A percentile compares a stretch with the other conserved stretches of the same genome.
Conservation (phyloP, 192 early-diverging fungal species). For the Linnemannia exigua region DNA sequence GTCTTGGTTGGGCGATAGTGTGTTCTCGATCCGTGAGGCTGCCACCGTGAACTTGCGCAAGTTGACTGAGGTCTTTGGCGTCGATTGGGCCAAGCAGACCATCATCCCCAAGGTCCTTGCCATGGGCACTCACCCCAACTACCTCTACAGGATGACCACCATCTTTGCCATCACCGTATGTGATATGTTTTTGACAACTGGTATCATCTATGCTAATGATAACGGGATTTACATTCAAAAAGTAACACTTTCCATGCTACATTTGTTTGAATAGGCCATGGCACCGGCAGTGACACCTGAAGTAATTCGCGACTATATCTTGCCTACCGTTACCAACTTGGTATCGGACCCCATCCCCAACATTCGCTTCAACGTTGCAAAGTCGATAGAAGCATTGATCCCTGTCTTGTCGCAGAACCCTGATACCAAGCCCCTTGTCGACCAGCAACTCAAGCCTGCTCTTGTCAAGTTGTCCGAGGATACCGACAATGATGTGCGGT, state of each 20-base stretch:
- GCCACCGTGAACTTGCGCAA: conserved; percentile 95
- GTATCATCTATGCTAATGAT: background rate
- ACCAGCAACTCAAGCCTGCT: conserved; percentile 82
- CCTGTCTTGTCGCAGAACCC: conserved; percentile 78
- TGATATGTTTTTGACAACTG: conserved; percentile 36
- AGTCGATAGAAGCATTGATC: conserved; percentile 89
- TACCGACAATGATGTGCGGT: conserved; percentile 94
- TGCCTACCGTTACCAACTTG: conserved; percentile 90
- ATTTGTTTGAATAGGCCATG: conserved; percentile 72
- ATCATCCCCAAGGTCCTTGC: conserved; percentile 95
- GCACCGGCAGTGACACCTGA: conserved; percentile 90
- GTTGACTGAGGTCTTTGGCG: conserved; percentile 98
- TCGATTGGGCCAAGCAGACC: conserved; percentile 96
- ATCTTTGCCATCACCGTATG: conserved; percentile 94
- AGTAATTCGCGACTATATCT: conserved; percentile 88
- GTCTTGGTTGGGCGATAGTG: conserved; percentile 98
- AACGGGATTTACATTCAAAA: background rate
- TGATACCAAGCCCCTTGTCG: conserved; percentile 72
- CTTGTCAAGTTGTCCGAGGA: conserved; percentile 90
- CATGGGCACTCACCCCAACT: conserved; percentile 93
- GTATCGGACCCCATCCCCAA: conserved; percentile 97
- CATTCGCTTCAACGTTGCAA: conserved; percentile 99
- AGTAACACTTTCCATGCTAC: conserved; percentile 11
- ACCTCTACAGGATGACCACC: conserved; percentile 98
- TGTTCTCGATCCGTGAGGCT: conserved; percentile 98